phyloP scores from a whole-genome alignment of 257 asterid genomes.

The Solanum paucissectum region DNA sequence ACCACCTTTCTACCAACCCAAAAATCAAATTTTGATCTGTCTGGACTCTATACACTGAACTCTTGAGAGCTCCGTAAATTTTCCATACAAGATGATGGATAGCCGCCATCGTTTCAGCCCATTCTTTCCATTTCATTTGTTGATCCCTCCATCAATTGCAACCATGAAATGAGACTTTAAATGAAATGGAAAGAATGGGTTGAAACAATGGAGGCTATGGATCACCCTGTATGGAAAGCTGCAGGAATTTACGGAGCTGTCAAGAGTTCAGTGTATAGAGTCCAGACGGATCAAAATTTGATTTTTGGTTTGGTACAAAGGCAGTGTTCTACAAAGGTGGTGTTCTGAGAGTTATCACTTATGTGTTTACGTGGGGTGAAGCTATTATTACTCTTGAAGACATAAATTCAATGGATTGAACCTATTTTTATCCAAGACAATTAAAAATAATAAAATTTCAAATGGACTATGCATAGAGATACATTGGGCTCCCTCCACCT shows the following conservation, averaged over 20 bases:
- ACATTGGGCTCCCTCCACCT: neutral
- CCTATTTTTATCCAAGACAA: too few species aligned
- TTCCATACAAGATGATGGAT: too few species aligned
- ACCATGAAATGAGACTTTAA: too few species aligned
- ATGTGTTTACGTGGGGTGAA: neutral
- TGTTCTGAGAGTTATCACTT: neutral
- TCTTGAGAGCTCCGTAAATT: too few species aligned
- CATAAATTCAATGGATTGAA: too few species aligned
- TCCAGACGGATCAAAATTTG: neutral
- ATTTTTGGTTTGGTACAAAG: neutral
- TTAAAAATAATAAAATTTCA: too few species aligned
- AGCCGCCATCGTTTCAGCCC: too few species aligned
- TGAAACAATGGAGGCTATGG: neutral
- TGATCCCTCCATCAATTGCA: neutral
- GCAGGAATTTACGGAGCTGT: neutral
- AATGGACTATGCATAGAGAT: neutral
- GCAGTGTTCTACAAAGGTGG: too few species aligned
- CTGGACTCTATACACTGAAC: too few species aligned
- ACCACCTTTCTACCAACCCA: too few species aligned
- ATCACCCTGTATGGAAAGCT: neutral
- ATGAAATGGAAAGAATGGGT: neutral
- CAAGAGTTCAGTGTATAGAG: neutral
- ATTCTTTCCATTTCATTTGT: neutral
- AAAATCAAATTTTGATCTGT: too few species aligned
- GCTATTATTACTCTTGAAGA: too few species aligned